Evolutionary conservation across 306 rosid species (phyloP), one percentile per base, ranked within the genome.

Genomic region (Hippophae gyantsensis): DNA sequence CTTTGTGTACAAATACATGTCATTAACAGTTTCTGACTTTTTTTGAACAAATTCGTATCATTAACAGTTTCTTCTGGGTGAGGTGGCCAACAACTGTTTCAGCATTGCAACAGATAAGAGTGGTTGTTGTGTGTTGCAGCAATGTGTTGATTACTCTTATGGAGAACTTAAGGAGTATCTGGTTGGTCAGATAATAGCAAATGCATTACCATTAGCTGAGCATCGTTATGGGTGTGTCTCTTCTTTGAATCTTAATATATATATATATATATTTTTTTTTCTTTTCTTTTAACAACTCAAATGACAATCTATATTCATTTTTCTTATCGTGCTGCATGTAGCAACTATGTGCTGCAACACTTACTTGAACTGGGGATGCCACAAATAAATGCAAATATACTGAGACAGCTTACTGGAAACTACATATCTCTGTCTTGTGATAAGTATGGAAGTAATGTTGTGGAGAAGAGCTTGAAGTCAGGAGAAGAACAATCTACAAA

Each of bases 381-480:
- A 2, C 56, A n/a, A 43, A 32, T 82, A 3, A 73, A 86, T 13
- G 41, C 32, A 57, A 27, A 9, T 7, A n/a, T 87, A 9, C 6
- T 74, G 58, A 60, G 48, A 18, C 48, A 66, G 60, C 86, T 87
- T 61, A 25, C 60, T 57, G 81, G 84, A 47, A 50, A 32, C 1
- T 80, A 69, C 45, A 5, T 68, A 25, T 43, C 49, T 72, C 81
- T 87, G 57, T 70, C 95, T 13, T 57, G 72, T 65, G 74, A 71
- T 59, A 87, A 87, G 49, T 87, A 49, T 56, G 92, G 85, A 10
- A 87, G 95, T 53, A 79, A 82, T 74, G 95, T 87, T n/a, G 92
- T 87, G 73, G 86, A 87, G 72, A 84, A 70, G 72, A 73, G 87
- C 77, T 56, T 84, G 41, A 8, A 8, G 74, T 69, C 12, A 58